phyloP scores from a whole-genome alignment of 306 rosid species.

The Cucumis cinereus region DNA sequence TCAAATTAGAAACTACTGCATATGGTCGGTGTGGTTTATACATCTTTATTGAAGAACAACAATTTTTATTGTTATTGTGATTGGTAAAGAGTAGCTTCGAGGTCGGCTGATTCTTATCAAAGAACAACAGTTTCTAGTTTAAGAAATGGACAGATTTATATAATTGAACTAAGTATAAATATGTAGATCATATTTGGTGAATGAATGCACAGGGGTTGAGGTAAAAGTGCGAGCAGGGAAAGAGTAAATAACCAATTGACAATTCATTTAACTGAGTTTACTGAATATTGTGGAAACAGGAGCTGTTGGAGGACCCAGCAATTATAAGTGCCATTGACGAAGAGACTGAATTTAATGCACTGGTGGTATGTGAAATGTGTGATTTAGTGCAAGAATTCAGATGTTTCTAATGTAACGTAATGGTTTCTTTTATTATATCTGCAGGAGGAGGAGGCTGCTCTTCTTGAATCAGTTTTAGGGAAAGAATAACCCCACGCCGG shows the following conservation, averaged over 20 bases:
- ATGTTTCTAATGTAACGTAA: neutral
- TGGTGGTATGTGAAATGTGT: conserved; percentile 53
- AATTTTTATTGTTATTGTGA: neutral
- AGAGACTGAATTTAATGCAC: conserved; percentile 91
- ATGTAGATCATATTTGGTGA: neutral
- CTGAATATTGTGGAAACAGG: conserved; percentile 38
- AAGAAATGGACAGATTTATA: neutral
- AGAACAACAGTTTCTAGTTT: too few relatives aligned
- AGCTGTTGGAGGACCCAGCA: conserved; percentile 72
- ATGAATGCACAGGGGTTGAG: neutral
- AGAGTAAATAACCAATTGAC: neutral
- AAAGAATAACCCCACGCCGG: conserved; percentile 17
- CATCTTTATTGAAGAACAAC: neutral
- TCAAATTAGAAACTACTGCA: neutral
- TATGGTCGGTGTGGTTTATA: neutral
- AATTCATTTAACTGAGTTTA: neutral
- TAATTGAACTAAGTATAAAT: neutral
- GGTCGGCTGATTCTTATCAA: neutral
- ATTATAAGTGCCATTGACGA: conserved; percentile 66
- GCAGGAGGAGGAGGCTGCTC: conserved; percentile 94
- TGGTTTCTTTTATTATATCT: neutral
- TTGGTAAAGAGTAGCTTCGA: neutral
- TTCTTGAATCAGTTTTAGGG: conserved; percentile 67
- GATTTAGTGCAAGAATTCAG: neutral
- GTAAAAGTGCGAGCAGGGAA: neutral